Base-by-base conservation (phyloP, 495 filamentous ascomycete species). In the Lasiosphaeria ovina region DNA sequence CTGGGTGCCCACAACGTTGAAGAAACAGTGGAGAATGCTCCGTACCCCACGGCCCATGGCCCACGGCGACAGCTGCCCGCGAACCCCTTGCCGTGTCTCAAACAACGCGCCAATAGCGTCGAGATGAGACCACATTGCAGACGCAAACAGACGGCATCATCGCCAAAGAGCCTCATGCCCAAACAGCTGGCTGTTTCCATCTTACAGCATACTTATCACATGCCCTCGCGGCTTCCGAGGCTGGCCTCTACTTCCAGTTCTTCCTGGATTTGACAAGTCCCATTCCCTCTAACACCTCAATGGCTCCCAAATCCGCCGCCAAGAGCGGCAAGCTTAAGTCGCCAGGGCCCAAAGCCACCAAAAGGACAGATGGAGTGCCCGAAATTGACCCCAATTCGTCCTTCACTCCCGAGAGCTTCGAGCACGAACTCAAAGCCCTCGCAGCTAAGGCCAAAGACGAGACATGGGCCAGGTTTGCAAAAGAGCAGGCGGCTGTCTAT, bases 401-500 rank as follows among this genome's bases (percentile, higher is more conserved):
- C 42, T 66, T 70, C 62, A 81, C 76, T 31, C 76, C 77, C 59
- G 77, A 82, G 52, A 70, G 72, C 48, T 82, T 82, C 57, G 79
- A 82, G 61, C 67, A 70, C 35, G 81, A 84, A 48, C 76, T 84
- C 35, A 72, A 78, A 59, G 56, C 69, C 7, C 67, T 84, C 35
- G 80, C 81, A 11, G 67, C 72, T 34, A 80, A 83, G 66, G 81
- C 81, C n/a, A 70, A 78, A 47, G 68, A 76, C 6, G 73, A 81
- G 51, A 81, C 73, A 6, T 74, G 69, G 69, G 31, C 57, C 51
- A 77, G 66, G 51, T 68, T 64, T 63, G 53, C 71, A 7, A 45
- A 51, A 7, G 60, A 74, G 7, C 76, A 81, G 57, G 69, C 71
- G 34, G 60, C 68, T n/a, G 55, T 77, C 63, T 79, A 80, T 52